Base-by-base conservation (phyloP, 2,329 filamentous ascomycete species). In the Epichloe coenophiala region DNA sequence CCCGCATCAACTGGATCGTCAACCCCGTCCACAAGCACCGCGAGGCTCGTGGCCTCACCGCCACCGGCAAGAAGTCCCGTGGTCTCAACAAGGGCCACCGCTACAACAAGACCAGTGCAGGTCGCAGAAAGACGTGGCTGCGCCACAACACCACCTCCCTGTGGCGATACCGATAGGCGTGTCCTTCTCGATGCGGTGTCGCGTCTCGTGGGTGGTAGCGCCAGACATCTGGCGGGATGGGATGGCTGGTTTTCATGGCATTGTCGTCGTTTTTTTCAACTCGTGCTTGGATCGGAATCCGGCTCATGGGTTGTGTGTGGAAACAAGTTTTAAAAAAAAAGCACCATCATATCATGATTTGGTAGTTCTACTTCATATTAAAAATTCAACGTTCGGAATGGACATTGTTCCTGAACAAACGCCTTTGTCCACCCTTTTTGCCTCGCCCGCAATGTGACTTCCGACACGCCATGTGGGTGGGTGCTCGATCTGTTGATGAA, bases 1-100 rank as follows among this genome's bases (percentile, higher is more conserved):
- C 93, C 68, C 90, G 93, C 76, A 97, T 98, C 87, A 98, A 95
- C 88, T 98, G 93, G 93, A 98, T 98, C 81, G 88, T 91, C 78
- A 94, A 94, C 78, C 86, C 93, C 64, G 94, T 98, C 68, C 93
- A 98, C 88, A 98, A 98, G 90, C 93, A 97, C 84, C 93, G 93
- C 78, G 93, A 98, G 82, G 76, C 81, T 67, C 90, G 93, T 74
- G 94, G 93, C 68, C 88, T 98, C 65, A 98, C 93, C 64, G 84
- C 91, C 67, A 97, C 91, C 62, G 93, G 93, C 84, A 98, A 98
- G 90, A 94, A 94, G 80, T 95, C 88, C 68, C 89, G 93, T 74
- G 93, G 94, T 77, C 86, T 98, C 78, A 93, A 93, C 85, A 95
- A 95, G 84, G 93, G 93, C 65, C 91, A 97, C 78, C 83, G 86